Percentiles rank a stretch among this genome's conserved stretches.
These are phyloP conservation scores for Thalassia testudinum DNA, from an alignment of 116 monocot genomes.

Conservation along the genomic window DNA sequence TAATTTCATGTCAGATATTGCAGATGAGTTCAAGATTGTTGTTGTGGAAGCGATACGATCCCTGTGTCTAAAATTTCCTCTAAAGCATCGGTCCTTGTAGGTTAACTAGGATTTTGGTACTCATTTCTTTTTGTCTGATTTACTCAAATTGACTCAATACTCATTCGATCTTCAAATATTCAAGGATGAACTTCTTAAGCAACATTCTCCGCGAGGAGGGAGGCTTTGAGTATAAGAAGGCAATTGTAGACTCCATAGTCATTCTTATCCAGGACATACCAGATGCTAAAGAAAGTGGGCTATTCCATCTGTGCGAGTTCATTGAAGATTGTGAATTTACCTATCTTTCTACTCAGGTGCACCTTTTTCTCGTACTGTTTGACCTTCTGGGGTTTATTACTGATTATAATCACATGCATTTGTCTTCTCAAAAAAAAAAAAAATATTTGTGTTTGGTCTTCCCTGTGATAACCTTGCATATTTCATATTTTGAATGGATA, in stretches of 20 bases:
- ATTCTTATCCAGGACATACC: constrained; percentile 96
- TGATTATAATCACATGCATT: too few species aligned
- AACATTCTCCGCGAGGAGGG: constrained; percentile 98
- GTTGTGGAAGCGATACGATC: constrained; percentile 97
- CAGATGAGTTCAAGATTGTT: constrained; percentile 99
- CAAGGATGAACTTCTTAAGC: constrained; percentile 98
- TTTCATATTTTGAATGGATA: too few species aligned
- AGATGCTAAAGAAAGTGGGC: constrained; percentile 93
- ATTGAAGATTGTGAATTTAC: constrained; percentile 99
- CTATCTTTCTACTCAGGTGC: constrained; percentile 96
- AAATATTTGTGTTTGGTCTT: too few species aligned
- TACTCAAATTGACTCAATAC: background rate
- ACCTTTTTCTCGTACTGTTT: background rate
- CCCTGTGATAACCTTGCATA: too few species aligned
- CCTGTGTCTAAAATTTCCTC: constrained; percentile 88
- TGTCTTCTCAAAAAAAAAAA: too few species aligned
- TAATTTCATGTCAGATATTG: constrained; percentile 98
- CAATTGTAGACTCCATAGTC: constrained; percentile 98
- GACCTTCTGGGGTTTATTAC: too few species aligned
- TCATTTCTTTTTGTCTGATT: constrained; percentile 9
- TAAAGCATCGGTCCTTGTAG: constrained; percentile 93
- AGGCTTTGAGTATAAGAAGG: constrained; percentile 96
- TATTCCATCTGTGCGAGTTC: constrained; percentile 97
- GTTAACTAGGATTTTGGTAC: constrained; percentile 7
- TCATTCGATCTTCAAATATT: constrained; percentile 6